phyloP scores from a whole-genome alignment of 352 stramenopile species.

The Phytophthora sp. region DNA sequence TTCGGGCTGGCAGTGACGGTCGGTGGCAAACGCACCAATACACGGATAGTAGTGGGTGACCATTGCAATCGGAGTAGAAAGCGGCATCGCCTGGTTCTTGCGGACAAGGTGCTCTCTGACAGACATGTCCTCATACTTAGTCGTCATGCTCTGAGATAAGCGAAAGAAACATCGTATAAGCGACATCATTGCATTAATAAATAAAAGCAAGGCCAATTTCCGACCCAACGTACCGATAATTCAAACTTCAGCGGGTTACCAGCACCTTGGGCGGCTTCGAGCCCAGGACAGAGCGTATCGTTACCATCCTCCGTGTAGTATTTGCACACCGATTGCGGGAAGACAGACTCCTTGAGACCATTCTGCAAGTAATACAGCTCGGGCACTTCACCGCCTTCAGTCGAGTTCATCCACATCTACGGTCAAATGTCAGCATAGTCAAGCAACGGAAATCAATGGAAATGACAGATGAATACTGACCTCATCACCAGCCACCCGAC shows the following conservation, averaged over 20 bases:
- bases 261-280: conserved; percentile 52
- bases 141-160: conserved; percentile 62
- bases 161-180: neutral
- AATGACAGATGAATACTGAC: conserved; percentile 22
- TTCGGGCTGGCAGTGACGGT: conserved; percentile 67
- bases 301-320: conserved; percentile 69
- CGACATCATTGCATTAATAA: no score
- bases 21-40: conserved; percentile 61
- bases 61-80: conserved; percentile 77
- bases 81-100: conserved; percentile 79
- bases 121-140: conserved; percentile 85
- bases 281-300: conserved; percentile 69
- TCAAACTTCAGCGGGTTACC: conserved; percentile 76
- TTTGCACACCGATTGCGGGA: conserved; percentile 72
- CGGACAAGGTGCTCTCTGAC: conserved; percentile 73
- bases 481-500: conserved; percentile 68
- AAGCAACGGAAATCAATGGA: conserved; percentile 2
- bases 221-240: conserved; percentile 50
- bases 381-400: conserved; percentile 74
- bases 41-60: conserved; percentile 86
- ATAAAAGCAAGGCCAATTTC: neutral
- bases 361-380: conserved; percentile 83
- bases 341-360: conserved; percentile 74
- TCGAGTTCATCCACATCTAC: conserved; percentile 84
- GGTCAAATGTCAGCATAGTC: neutral